Conservation (phyloP, 2,329 filamentous ascomycete species). For the Aspergillus puulaauensis region DNA sequence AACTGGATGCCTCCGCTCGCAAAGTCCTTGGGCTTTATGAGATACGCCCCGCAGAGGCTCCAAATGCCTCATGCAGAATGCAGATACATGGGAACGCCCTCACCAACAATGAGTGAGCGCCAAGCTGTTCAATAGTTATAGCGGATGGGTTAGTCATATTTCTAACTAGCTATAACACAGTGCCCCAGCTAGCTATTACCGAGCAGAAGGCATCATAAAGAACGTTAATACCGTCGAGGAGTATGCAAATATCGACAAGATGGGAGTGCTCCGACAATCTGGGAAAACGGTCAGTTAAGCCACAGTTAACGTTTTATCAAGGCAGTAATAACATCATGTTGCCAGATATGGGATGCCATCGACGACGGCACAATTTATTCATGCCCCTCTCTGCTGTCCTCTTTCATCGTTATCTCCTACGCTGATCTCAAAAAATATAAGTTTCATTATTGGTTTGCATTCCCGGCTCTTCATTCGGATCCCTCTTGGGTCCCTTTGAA, state of each 20-base stretch:
- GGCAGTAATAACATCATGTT: constrained; percentile 11
- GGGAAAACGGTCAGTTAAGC: constrained; percentile 66
- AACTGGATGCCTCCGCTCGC: constrained; percentile 89
- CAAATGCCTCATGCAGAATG: constrained; percentile 79
- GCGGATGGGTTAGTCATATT: background rate
- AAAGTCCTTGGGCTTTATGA: constrained; percentile 87
- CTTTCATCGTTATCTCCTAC: constrained; percentile 86
- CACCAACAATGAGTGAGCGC: constrained; percentile 73
- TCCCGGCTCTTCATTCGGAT: constrained; percentile 87
- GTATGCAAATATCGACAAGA: constrained; percentile 81
- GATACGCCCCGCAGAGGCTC: constrained; percentile 67
- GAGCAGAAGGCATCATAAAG: constrained; percentile 89
- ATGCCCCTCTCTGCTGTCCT: constrained; percentile 84
- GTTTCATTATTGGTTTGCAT: constrained; percentile 98
- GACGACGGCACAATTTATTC: constrained; percentile 95
- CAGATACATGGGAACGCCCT: constrained; percentile 86
- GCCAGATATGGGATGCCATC: constrained; percentile 93
- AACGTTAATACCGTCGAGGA: constrained; percentile 97
- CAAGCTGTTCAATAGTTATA: background rate
- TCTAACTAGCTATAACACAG: constrained; percentile 41
- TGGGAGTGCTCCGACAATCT: constrained; percentile 72
- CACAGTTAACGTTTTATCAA: background rate
- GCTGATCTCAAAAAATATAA: constrained; percentile 97
- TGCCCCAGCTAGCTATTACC: constrained; percentile 67
- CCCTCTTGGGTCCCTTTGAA: constrained; percentile 70